Conservation (phyloP, 495 filamentous ascomycete genomes). For the Penicillium paxilli region DNA sequence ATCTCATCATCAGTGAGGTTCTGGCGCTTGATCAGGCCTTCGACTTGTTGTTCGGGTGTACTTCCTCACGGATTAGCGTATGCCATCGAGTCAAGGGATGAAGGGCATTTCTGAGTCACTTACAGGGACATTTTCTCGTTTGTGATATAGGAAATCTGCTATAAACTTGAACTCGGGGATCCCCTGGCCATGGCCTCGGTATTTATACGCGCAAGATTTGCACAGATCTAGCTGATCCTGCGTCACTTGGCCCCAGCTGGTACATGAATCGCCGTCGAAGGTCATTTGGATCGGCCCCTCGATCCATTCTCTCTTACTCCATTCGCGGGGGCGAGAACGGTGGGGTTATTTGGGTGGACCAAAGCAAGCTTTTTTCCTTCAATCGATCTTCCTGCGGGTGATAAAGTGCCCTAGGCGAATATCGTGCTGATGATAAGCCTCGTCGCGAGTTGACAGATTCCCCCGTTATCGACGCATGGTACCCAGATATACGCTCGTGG, state of each 20-base stretch:
- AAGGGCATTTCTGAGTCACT: neutral
- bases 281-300: conserved; percentile 5
- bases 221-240: neutral
- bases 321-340: conserved; percentile 1
- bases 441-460: too few species aligned
- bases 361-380: neutral
- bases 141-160: neutral
- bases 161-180: neutral
- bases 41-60: conserved; percentile 16
- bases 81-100: neutral
- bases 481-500: too few species aligned
- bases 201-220: neutral
- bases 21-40: conserved; percentile 6
- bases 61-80: conserved; percentile 2
- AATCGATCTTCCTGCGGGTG: neutral
- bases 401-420: neutral
- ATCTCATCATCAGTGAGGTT: conserved; percentile 11
- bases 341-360: neutral
- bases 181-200: neutral
- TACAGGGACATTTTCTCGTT: neutral
- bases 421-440: too few species aligned
- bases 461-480: too few species aligned
- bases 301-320: neutral
- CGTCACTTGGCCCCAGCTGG: neutral
- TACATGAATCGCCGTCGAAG: neutral